Conservation (phyloP, 371 early-diverging fungal genomes). For the Lichtheimia corymbifera region DNA sequence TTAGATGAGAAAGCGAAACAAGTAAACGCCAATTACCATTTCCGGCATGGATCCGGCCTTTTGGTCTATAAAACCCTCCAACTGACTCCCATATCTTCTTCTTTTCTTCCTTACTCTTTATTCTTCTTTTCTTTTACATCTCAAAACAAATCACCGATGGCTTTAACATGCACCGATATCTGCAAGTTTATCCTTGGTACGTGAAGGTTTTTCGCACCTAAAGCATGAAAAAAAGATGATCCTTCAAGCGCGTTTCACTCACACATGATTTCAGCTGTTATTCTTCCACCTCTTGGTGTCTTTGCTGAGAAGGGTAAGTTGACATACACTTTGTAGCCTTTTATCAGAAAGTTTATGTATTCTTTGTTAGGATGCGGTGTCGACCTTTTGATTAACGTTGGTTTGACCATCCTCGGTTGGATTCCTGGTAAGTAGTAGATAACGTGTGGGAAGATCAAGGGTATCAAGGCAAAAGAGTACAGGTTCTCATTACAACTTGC, state of each 20-base stretch:
- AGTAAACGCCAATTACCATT: too few relatives aligned
- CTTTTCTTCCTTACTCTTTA: conserved; percentile 1
- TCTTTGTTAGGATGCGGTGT: conserved; percentile 48
- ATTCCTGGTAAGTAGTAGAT: conserved; percentile 65
- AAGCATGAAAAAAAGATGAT: too few relatives aligned
- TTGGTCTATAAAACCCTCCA: too few relatives aligned
- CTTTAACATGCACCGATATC: conserved; percentile 14
- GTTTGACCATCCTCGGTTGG: conserved; percentile 74
- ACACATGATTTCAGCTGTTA: conserved; percentile 28
- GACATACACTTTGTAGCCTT: background rate
- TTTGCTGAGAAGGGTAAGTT: conserved; percentile 35
- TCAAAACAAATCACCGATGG: conserved; percentile 4
- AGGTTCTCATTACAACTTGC: background rate
- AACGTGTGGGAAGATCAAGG: background rate
- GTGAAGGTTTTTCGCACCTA: background rate
- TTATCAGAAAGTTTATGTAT: too few relatives aligned
- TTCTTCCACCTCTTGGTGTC: conserved; percentile 73
- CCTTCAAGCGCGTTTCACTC: too few relatives aligned
- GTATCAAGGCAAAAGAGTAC: background rate
- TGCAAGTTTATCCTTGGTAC: conserved; percentile 20
- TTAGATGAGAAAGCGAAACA: too few relatives aligned
- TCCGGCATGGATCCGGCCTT: too few relatives aligned
- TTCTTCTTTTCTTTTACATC: background rate
- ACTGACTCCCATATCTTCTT: background rate
- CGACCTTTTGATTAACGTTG: conserved; percentile 77